Percentiles rank a stretch among this genome's conserved stretches.
These are phyloP conservation scores for Suhomyces terraborum DNA, from an alignment of 1,139 yeast species.

Conservation along the genomic window DNA sequence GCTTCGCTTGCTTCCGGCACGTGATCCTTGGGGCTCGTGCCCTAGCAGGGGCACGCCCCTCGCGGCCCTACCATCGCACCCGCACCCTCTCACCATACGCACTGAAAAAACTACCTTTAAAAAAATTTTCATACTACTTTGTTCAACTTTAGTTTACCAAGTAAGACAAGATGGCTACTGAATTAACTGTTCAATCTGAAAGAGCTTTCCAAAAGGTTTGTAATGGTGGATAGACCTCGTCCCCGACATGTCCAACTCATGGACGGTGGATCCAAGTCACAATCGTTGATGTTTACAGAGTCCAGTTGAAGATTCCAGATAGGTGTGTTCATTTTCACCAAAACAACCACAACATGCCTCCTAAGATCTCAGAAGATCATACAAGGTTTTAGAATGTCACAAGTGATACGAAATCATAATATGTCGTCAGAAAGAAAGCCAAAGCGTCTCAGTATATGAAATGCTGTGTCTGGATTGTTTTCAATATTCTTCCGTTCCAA, in stretches of 20 bases:
- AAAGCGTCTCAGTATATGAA: too few relatives aligned
- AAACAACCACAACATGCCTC: too few relatives aligned
- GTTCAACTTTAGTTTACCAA: slow-evolving; percentile 13
- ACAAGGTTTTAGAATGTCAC: too few relatives aligned
- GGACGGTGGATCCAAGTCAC: neutral
- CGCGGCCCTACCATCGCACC: slow-evolving; percentile 4
- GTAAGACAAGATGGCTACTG: slow-evolving; percentile 85
- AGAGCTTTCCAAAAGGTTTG: slow-evolving; percentile 99
- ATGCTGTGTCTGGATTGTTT: too few relatives aligned
- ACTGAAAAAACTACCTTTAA: slow-evolving; percentile 14
- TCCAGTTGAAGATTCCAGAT: neutral
- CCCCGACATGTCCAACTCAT: neutral
- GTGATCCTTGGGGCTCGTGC: slow-evolving; percentile 13
- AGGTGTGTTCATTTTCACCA: too few relatives aligned
- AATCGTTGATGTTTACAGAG: neutral
- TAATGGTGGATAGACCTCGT: slow-evolving; percentile 20
- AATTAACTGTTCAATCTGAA: slow-evolving; percentile 99
- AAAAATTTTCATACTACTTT: slow-evolving; percentile 18
- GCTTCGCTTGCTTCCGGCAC: neutral
- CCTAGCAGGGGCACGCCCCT: slow-evolving; percentile 14
- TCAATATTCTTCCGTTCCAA: too few relatives aligned
- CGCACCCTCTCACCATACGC: slow-evolving; percentile 10
- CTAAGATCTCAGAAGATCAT: too few relatives aligned
- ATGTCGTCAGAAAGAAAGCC: too few relatives aligned
- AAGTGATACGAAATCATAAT: too few relatives aligned